Conservation (phyloP, 192 early-diverging fungal species). For the Umbelopsis vinacea region DNA sequence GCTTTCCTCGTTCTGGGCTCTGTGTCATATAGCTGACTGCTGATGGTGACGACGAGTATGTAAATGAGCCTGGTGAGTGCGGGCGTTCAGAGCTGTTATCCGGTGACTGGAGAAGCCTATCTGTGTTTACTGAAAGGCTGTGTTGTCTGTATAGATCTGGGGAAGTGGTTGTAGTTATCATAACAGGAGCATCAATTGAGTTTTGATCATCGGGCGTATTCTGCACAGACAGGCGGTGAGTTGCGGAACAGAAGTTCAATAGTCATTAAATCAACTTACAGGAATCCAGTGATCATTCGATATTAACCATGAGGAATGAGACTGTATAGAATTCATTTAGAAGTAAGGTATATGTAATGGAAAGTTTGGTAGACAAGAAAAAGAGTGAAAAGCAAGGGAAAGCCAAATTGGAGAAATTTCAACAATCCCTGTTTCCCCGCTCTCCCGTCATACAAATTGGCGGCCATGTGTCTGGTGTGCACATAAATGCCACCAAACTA, state of each 20-base stretch:
- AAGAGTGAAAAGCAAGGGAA: not conserved
- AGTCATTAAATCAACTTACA: too few species aligned
- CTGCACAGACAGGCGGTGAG: not conserved
- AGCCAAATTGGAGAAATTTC: too few species aligned
- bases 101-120: not conserved
- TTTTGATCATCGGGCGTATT: not conserved
- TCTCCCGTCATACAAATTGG: too few species aligned
- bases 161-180: not conserved
- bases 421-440: not conserved
- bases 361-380: not conserved
- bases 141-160: not conserved
- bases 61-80: not conserved
- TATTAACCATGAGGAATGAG: not conserved
- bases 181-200: not conserved
- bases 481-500: too few species aligned
- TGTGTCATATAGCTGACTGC: not conserved
- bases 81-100: not conserved
- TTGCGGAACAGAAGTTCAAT: too few species aligned
- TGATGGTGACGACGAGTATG: not conserved
- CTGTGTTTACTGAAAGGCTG: not conserved
- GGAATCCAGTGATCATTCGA: conserved; percentile 2
- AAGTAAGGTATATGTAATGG: not conserved
- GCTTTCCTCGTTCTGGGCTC: not conserved
- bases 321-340: not conserved
- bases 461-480: too few species aligned